Percentiles rank a stretch among this genome's conserved stretches.
Evolutionary conservation across 176 grass and related monocot genomes (phyloP).

Genomic region (Carex kokanica): DNA sequence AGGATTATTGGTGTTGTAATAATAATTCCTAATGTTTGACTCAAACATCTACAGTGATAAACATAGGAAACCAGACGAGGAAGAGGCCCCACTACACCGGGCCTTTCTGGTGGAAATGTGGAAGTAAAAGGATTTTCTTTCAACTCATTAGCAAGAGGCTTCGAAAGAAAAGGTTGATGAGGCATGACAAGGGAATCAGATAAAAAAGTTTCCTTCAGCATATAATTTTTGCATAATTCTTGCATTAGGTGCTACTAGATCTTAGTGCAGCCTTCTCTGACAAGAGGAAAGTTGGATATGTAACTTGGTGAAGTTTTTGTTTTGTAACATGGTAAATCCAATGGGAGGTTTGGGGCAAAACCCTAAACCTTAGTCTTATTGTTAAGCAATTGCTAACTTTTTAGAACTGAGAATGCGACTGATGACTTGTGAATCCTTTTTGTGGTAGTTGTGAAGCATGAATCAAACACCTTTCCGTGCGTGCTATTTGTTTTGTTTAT

Average conservation of each 20-base stretch:
- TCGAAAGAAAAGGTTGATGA: slow-evolving; percentile 31
- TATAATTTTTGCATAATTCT: slow-evolving; percentile 7
- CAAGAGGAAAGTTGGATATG: not conserved
- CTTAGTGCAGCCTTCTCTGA: not conserved
- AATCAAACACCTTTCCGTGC: not conserved
- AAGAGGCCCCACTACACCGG: slow-evolving; percentile 46
- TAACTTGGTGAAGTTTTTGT: not conserved
- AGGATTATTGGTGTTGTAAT: slow-evolving; percentile 3
- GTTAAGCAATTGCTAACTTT: not conserved
- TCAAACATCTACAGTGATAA: slow-evolving; percentile 30
- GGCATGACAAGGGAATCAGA: slow-evolving; percentile 28
- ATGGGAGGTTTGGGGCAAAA: not conserved
- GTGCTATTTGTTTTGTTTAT: not conserved
- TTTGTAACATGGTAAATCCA: not conserved
- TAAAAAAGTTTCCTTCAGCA: not conserved
- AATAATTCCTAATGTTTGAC: slow-evolving; percentile 26
- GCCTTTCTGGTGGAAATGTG: slow-evolving; percentile 92
- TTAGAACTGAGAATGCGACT: not conserved
- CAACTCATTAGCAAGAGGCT: slow-evolving; percentile 44
- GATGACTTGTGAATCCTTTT: not conserved
- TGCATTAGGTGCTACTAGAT: not conserved
- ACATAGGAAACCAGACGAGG: slow-evolving; percentile 43
- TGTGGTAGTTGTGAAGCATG: not conserved
- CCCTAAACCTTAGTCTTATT: not conserved
- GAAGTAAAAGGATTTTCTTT: slow-evolving; percentile 81